Percentiles rank a stretch among this genome's conserved stretches.
phyloP scores from a whole-genome alignment of 331 rosid species.

The Dryas integrifolia region DNA sequence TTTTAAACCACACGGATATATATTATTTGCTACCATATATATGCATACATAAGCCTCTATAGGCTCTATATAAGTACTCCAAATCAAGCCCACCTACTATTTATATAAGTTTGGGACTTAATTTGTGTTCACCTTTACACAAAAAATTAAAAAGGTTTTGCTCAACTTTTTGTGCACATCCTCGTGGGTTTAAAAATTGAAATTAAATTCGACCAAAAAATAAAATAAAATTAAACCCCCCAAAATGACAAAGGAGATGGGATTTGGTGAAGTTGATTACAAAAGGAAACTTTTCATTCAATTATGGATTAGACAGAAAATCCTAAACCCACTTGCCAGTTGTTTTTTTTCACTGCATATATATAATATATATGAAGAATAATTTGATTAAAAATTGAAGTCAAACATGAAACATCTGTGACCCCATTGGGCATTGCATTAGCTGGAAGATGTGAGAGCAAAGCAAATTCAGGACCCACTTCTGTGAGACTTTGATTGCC shows the following conservation, averaged over 20 bases:
- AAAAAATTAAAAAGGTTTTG: background rate
- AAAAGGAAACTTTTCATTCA: constrained; percentile 5
- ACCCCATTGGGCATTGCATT: constrained; percentile 42
- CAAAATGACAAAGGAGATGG: background rate
- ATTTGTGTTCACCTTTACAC: background rate
- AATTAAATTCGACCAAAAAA: too few relatives aligned
- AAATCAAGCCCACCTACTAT: background rate
- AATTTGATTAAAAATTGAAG: constrained; percentile 14
- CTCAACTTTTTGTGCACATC: background rate
- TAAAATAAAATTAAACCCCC: too few relatives aligned
- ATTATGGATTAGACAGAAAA: background rate
- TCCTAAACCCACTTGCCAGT: constrained; percentile 23
- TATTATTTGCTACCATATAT: background rate
- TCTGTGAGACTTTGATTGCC: constrained; percentile 20
- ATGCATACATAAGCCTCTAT: background rate
- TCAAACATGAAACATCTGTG: constrained; percentile 33
- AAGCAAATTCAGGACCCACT: constrained; percentile 46
- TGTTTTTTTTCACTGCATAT: background rate
- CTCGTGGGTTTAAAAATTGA: background rate
- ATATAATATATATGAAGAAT: background rate
- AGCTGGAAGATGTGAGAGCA: constrained; percentile 53
- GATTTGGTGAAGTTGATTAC: constrained; percentile 3
- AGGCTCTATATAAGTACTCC: background rate
- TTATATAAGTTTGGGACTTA: background rate
- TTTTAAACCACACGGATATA: too few relatives aligned